A percentile compares a stretch with the other conserved stretches of the same genome.
These are phyloP conservation scores for Termitomyces bulborhizus DNA, from an alignment of 768 basidiomycete genomes.

Conservation along the genomic window DNA sequence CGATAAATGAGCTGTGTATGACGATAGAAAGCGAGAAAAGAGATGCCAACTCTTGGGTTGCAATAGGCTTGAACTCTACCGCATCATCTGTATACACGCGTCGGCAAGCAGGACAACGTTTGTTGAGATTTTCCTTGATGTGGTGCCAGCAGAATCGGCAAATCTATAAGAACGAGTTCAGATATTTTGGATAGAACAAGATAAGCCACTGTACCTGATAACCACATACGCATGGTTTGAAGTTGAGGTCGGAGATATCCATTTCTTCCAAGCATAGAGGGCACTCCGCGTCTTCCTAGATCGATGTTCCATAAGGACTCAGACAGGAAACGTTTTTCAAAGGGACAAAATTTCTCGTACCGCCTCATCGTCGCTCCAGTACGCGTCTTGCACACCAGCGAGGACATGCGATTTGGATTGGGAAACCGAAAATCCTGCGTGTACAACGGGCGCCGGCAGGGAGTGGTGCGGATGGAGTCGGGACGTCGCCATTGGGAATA, in stretches of 20 bases:
- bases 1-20: constrained; percentile 9
- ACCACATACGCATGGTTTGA: constrained; percentile 98
- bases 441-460: constrained; percentile 68
- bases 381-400: constrained; percentile 92
- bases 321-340: constrained; percentile 5
- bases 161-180: constrained; percentile 50
- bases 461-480: constrained; percentile 57
- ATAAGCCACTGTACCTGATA: constrained; percentile 69
- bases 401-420: constrained; percentile 84
- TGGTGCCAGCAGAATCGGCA: constrained; percentile 99
- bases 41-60: constrained; percentile 83
- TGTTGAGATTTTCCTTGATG: constrained; percentile 93
- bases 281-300: constrained; percentile 94
- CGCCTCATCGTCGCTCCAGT: constrained; percentile 91
- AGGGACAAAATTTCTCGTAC: constrained; percentile 34
- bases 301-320: constrained; percentile 7
- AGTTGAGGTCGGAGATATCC: constrained; percentile 98
- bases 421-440: constrained; percentile 61
- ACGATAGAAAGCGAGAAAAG: constrained; percentile 10
- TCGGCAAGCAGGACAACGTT: constrained; percentile 94
- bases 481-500: constrained; percentile 38
- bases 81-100: constrained; percentile 88
- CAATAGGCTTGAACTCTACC: constrained; percentile 93
- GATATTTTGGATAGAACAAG: constrained; percentile 1
- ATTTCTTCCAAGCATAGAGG: constrained; percentile 98